Base-by-base conservation (phyloP, 345 rosid genomes). In the Chamaenerion angustifolium region DNA sequence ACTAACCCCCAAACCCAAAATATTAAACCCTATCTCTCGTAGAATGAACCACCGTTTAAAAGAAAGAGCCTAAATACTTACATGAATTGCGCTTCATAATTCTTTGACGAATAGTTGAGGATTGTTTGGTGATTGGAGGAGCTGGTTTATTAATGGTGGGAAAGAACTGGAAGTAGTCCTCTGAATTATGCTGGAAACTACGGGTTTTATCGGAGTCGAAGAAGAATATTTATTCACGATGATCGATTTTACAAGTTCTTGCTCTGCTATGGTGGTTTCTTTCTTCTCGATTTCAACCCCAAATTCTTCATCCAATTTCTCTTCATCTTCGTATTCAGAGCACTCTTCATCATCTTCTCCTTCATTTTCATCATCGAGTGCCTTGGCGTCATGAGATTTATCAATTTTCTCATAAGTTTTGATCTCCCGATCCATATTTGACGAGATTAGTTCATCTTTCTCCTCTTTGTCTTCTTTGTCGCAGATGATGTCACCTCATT, bases 371-470 rank as follows among this genome's bases (percentile, higher is more conserved):
- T 62, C 74, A 35, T 48, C 56, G 13, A 21, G 25, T 2, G 25
- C 4, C 25, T 21, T 21, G 25, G 25, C 25, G 25, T 21, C 25
- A 21, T 21, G 3, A 21, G 25, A 21, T 1, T 21, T 21, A 4
- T 21, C 25, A 21, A 4, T 4, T 49, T 49, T 17, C 31, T 11
- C 8, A 14, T 50, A 2, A 21, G 25, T 2, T 21, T 2, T 4
- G 25, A 21, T 54, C 16, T 16, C 12, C 58, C 18, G 58, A 21
- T 46, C 58, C 41, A 1, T 57, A 43, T 61, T 17, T 42, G 45
- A 60, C 9, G 80, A 54, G 55, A 78, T 68, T 19, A 51, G 54
- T 48, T 54, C 75, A 56, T 81, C 89, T 68, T 75, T 73, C 72
- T 71, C 68, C 25, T 35, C 46, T 54, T 57, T 55, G 54, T 56